Conservation (phyloP, 208 protist genomes). For the Leishmania tarentolae region DNA sequence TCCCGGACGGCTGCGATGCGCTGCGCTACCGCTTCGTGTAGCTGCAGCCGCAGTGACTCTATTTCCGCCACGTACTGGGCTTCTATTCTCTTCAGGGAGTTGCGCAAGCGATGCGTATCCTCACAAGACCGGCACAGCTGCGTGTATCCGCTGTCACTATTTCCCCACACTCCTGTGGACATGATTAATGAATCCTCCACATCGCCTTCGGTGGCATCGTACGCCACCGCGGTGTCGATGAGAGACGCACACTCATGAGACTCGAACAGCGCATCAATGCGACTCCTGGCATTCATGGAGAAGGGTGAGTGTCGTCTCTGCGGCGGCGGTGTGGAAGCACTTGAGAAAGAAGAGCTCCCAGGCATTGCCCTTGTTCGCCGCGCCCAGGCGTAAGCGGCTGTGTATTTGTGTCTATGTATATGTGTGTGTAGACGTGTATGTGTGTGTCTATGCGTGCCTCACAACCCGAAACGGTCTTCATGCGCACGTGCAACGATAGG, state of each 20-base stretch:
- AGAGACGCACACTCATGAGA: conserved; percentile 5
- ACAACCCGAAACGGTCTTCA: not conserved
- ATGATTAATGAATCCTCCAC: not conserved
- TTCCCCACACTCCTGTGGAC: not conserved
- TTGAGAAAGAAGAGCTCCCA: conserved; percentile 6
- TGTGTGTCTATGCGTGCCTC: not conserved
- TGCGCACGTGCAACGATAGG: not conserved
- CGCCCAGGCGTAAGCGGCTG: not conserved
- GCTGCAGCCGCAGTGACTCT: conserved; percentile 16
- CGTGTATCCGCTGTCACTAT: not conserved
- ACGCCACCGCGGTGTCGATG: not conserved
- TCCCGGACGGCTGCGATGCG: conserved; percentile 21
- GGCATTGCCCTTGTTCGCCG: not conserved
- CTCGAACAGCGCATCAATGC: conserved; percentile 26
- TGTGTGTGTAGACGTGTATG: not conserved
- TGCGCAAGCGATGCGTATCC: conserved; percentile 24
- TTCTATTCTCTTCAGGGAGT: conserved; percentile 28
- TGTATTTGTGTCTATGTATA: not conserved
- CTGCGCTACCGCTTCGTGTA: conserved; percentile 21
- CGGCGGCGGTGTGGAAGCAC: conserved; percentile 24
- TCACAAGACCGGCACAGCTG: conserved; percentile 19
- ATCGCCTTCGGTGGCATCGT: not conserved
- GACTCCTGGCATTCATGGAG: conserved; percentile 5
- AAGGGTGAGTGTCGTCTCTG: conserved; percentile 5
- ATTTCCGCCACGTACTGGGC: conserved; percentile 23